Evolutionary conservation across 192 early-diverging fungal genomes (phyloP), one percentile per base, ranked within the genome.

Genomic region (Dimargaris cristalligena): DNA sequence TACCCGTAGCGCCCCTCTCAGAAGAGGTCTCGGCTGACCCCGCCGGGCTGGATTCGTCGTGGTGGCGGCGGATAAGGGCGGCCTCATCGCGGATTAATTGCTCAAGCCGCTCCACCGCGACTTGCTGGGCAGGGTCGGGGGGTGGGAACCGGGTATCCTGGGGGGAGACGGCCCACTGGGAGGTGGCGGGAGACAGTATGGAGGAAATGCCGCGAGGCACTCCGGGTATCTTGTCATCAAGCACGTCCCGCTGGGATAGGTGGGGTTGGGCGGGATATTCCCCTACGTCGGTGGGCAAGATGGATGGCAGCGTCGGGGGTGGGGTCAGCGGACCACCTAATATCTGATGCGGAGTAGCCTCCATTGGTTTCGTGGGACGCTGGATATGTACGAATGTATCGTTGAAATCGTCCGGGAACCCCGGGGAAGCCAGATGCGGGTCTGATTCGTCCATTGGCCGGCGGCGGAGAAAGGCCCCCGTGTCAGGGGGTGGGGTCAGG

Each of bases 381-480:
- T 20, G 52, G n/a, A 54, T n/a, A 30, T 54, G 52, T 9, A 54
- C 33, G 33, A 54, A 54, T 26, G 52, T 54, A 31, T 54, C 52
- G 9, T 54, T 31, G 29, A 54, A 20, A 29, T 54, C 28, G 28
- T 30, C 52, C 3, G 33, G 20, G 29, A 29, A 20, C 9, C 9
- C 28, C 20, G 20, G 1, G 1, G 13, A 28, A 3, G 10, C 8
- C 29, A 1, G 29, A 10, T 54, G 29, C 20, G 20, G n/a, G 46
- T 47, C 46, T n/a, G n/a, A 47, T 25, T 47, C 3, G 46, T 25
- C 20, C 20, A 47, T 4, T 9, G 8, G 52, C 23, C 10, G 6
- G 33, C 20, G 4, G 52, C 52, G 1, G 29, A 31, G 13, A 31
- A 33, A 32, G 6, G 52, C 10, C 33, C 29, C 52, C 9, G 10